A percentile compares a stretch with the other conserved stretches of the same genome.
Evolutionary conservation across 257 asterid species (phyloP).

Genomic region (Echium plantagineum): DNA sequence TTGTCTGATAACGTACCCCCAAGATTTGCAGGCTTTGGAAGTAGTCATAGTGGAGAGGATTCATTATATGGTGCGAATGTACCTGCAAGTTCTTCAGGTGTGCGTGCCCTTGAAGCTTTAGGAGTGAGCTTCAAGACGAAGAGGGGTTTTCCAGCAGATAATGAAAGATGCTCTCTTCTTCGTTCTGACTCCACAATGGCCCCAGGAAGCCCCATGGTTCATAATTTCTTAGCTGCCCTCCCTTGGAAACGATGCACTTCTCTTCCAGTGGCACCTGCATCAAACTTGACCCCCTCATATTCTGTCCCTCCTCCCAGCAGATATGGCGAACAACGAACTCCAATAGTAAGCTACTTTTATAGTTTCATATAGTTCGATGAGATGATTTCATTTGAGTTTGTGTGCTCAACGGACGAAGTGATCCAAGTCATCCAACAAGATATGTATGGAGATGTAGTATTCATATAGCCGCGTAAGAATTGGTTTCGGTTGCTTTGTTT

Average conservation of each 20-base stretch:
- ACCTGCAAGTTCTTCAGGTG: conserved; percentile 31
- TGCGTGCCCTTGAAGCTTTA: conserved; percentile 48
- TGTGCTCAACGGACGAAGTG: too few relatives aligned
- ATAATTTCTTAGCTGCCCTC: conserved; percentile 20
- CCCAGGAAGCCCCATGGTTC: conserved; percentile 42
- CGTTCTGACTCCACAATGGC: conserved; percentile 33
- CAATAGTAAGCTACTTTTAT: conserved; percentile 36
- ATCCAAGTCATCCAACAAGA: too few relatives aligned
- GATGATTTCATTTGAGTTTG: background rate
- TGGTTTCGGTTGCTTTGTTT: too few relatives aligned
- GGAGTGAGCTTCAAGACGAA: conserved; percentile 48
- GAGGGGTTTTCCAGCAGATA: conserved; percentile 22
- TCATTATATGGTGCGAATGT: conserved; percentile 24
- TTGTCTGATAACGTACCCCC: conserved; percentile 70
- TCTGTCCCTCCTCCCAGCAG: conserved; percentile 40
- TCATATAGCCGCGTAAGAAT: too few relatives aligned
- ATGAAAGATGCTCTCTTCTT: conserved; percentile 66
- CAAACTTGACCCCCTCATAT: conserved; percentile 43
- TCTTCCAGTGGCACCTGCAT: conserved; percentile 67
- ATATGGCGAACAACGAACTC: conserved; percentile 36
- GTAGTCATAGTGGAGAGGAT: conserved; percentile 33
- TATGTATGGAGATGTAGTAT: too few relatives aligned
- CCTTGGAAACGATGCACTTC: conserved; percentile 63
- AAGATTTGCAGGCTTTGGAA: conserved; percentile 25
- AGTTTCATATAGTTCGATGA: background rate